Conservation (phyloP, 2,329 filamentous ascomycete genomes). For the Cladophialophora bantiana region DNA sequence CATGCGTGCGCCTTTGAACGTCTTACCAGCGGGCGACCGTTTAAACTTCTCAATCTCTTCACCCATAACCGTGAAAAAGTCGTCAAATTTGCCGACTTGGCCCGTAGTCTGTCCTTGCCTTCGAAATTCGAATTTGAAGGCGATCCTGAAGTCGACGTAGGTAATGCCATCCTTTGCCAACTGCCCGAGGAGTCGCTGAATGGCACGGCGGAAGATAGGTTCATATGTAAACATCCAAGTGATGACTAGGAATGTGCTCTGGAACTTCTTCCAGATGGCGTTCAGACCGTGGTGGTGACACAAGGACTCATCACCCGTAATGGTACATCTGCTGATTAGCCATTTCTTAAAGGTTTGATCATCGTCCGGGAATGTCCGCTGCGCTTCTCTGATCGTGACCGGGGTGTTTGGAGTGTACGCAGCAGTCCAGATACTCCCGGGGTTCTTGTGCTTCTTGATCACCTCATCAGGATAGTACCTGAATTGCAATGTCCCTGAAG, state of each 20-base stretch:
- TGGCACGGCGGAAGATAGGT: slow-evolving; percentile 80
- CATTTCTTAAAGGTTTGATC: slow-evolving; percentile 76
- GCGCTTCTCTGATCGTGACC: slow-evolving; percentile 67
- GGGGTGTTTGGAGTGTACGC: slow-evolving; percentile 67
- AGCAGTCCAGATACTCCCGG: slow-evolving; percentile 67
- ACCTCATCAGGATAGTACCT: slow-evolving; percentile 38
- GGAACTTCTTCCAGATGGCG: slow-evolving; percentile 84
- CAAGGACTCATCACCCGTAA: slow-evolving; percentile 75
- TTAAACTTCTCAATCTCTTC: slow-evolving; percentile 83
- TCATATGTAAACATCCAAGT: slow-evolving; percentile 84
- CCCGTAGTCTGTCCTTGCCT: slow-evolving; percentile 65
- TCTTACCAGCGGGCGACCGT: slow-evolving; percentile 69
- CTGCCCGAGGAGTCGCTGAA: slow-evolving; percentile 73
- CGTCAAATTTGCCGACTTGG: slow-evolving; percentile 61
- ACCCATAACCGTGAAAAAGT: slow-evolving; percentile 74
- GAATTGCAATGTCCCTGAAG: slow-evolving; percentile 29
- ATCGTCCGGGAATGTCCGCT: slow-evolving; percentile 75
- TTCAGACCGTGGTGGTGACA: slow-evolving; percentile 83
- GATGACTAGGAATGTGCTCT: slow-evolving; percentile 74
- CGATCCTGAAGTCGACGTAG: slow-evolving; percentile 82
- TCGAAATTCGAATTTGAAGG: slow-evolving; percentile 75
- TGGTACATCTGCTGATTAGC: slow-evolving; percentile 75
- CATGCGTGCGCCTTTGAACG: slow-evolving; percentile 85
- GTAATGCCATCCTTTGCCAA: slow-evolving; percentile 81
- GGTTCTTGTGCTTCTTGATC: slow-evolving; percentile 34